Evolutionary conservation across 495 filamentous ascomycete species (phyloP).

Genomic region (Xeromyces bisporus): DNA sequence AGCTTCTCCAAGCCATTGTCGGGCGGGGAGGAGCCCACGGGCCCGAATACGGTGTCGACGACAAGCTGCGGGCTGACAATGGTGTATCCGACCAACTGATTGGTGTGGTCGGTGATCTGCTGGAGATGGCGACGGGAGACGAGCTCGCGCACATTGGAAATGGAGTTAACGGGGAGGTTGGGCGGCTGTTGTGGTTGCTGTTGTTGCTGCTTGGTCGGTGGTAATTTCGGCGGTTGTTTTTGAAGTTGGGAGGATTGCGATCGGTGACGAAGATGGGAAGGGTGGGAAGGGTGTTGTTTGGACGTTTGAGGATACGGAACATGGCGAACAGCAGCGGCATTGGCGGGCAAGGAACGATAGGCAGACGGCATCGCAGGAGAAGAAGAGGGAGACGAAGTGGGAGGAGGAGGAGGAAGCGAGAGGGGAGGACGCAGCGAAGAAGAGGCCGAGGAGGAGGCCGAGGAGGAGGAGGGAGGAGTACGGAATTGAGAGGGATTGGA

Average conservation of each 20-base stretch:
- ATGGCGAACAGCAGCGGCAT: constrained; percentile 26
- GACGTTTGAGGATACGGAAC: constrained; percentile 24
- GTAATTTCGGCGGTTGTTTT: constrained; percentile 4
- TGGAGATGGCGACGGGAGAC: constrained; percentile 32
- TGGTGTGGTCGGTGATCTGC: constrained; percentile 35
- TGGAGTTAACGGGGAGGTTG: constrained; percentile 28
- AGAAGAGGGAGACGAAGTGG: constrained; percentile 19
- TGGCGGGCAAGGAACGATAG: constrained; percentile 28
- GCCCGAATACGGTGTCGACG: constrained; percentile 29
- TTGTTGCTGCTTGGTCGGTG: neutral
- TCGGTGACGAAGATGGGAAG: constrained; percentile 4
- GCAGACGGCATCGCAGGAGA: constrained; percentile 34
- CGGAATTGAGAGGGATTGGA: too few species aligned
- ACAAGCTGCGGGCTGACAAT: constrained; percentile 33
- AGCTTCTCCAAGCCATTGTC: constrained; percentile 29
- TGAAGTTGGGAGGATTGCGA: constrained; percentile 12
- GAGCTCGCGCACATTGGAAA: constrained; percentile 32
- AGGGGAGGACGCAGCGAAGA: constrained; percentile 18
- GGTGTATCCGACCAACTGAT: constrained; percentile 31
- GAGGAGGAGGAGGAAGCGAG: constrained; percentile 20
- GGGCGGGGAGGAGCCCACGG: constrained; percentile 30
- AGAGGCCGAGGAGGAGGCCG: too few species aligned
- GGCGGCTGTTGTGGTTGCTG: constrained; percentile 7
- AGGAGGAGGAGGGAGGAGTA: too few species aligned
- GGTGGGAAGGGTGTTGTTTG: constrained; percentile 18